Conservation (phyloP, 208 protist genomes). For the Kentomonas sorsogonicus region DNA sequence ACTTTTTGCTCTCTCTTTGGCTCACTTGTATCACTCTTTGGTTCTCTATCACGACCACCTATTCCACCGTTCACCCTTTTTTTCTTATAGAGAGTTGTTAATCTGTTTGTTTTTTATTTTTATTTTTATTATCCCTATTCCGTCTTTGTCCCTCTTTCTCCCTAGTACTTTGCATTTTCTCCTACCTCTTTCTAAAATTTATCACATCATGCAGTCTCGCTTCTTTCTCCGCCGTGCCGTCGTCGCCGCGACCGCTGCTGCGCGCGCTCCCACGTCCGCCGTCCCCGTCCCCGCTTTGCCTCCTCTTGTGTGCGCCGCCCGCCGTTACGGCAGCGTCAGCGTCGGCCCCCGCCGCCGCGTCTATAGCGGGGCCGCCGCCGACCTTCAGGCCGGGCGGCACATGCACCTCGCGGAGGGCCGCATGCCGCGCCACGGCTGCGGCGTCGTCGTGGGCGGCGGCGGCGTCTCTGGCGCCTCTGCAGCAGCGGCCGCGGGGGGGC, state of each 20-base stretch:
- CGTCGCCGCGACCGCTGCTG: not conserved
- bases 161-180: slow-evolving; percentile 2
- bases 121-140: slow-evolving; percentile 1
- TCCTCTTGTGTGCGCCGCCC: too few relatives aligned
- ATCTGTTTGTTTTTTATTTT: slow-evolving; percentile 16
- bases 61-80: not conserved
- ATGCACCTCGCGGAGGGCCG: not conserved
- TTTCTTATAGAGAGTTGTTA: not conserved
- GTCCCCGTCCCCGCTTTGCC: too few relatives aligned
- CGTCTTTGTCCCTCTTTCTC: slow-evolving; percentile 6
- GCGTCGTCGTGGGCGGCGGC: not conserved
- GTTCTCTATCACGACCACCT: too few relatives aligned
- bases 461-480: not conserved
- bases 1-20: too few relatives aligned
- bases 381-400: too few relatives aligned
- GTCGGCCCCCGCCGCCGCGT: too few relatives aligned
- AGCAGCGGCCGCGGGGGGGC: not conserved
- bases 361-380: too few relatives aligned
- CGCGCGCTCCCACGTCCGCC: not conserved
- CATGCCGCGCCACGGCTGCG: not conserved
- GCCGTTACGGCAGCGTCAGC: too few relatives aligned
- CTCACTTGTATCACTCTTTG: too few relatives aligned
- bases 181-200: not conserved
- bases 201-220: too few relatives aligned
- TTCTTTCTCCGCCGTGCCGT: too few relatives aligned